Conservation (phyloP, 1,284 basidiomycete species). For the Trametes polyzona region DNA sequence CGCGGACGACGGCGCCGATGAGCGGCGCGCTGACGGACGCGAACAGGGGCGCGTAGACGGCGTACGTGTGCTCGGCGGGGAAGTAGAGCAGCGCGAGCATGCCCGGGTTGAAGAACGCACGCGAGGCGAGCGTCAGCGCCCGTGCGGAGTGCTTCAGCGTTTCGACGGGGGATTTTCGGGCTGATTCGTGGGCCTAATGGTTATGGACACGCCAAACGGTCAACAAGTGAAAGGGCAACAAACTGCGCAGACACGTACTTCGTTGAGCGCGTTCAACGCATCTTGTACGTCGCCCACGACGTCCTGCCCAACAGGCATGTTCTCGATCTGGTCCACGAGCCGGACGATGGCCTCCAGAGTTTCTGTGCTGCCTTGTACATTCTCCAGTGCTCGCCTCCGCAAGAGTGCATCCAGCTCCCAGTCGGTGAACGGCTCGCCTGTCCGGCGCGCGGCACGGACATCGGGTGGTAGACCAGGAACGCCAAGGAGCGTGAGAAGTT, state of each 20-base stretch:
- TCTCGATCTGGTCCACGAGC: slow-evolving; percentile 82
- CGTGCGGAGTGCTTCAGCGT: slow-evolving; percentile 65
- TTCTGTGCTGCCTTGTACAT: slow-evolving; percentile 67
- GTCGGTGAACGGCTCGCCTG: slow-evolving; percentile 46
- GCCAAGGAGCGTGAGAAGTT: slow-evolving; percentile 81
- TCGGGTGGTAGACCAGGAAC: slow-evolving; percentile 64
- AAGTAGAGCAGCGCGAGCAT: slow-evolving; percentile 98
- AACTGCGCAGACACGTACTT: slow-evolving; percentile 50
- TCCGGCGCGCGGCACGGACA: slow-evolving; percentile 31
- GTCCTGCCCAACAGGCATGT: slow-evolving; percentile 85
- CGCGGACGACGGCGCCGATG: slow-evolving; percentile 72
- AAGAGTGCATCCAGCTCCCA: slow-evolving; percentile 85
- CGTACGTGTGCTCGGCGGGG: slow-evolving; percentile 94
- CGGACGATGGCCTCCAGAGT: slow-evolving; percentile 82
- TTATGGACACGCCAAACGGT: neutral
- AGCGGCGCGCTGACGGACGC: slow-evolving; percentile 87
- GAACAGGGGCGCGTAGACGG: slow-evolving; percentile 92
- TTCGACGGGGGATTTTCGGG: slow-evolving; percentile 46
- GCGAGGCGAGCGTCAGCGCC: slow-evolving; percentile 76
- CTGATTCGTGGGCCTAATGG: slow-evolving; percentile 51
- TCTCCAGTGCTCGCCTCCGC: slow-evolving; percentile 74
- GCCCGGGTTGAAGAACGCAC: slow-evolving; percentile 95
- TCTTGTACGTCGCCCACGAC: slow-evolving; percentile 75
- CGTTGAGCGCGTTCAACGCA: slow-evolving; percentile 71
- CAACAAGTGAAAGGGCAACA: neutral